phyloP scores from a whole-genome alignment of 2,329 filamentous ascomycete genomes.

The Chalaropsis thielavioides region DNA sequence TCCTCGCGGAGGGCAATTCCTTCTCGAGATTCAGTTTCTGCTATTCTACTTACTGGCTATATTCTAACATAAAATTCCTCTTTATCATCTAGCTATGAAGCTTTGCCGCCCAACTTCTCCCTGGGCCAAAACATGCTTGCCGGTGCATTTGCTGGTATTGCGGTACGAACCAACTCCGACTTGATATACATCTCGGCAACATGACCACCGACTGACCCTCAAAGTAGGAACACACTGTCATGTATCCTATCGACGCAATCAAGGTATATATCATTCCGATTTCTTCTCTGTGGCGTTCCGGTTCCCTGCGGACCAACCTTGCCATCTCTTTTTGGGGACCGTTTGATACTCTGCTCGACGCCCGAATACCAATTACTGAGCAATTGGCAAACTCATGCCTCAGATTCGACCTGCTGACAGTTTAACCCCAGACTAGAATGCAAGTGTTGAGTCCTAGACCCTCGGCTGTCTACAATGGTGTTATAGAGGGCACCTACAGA shows the following conservation, averaged over 20 bases:
- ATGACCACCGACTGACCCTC: neutral
- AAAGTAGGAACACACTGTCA: slow-evolving; percentile 82
- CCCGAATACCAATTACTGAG: neutral
- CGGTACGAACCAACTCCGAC: slow-evolving; percentile 41
- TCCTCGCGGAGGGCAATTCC: neutral
- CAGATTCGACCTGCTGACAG: neutral
- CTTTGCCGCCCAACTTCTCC: slow-evolving; percentile 85
- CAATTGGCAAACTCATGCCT: neutral
- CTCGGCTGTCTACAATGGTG: slow-evolving; percentile 70
- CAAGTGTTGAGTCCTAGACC: slow-evolving; percentile 80
- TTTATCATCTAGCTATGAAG: slow-evolving; percentile 56
- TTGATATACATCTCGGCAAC: slow-evolving; percentile 6
- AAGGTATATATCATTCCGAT: slow-evolving; percentile 47
- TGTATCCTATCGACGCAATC: slow-evolving; percentile 96
- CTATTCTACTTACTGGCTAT: neutral
- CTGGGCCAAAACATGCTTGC: slow-evolving; percentile 89
- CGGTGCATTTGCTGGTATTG: slow-evolving; percentile 91
- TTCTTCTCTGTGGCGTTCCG: neutral
- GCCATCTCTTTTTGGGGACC: no score
- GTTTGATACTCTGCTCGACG: neutral
- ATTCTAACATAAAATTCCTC: neutral
- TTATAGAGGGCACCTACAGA: slow-evolving; percentile 82
- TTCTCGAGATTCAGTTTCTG: neutral
- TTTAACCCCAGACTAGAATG: slow-evolving; percentile 67
- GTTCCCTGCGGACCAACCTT: no score